Evolutionary conservation across 2,329 filamentous ascomycete species (phyloP), one percentile per base, ranked within the genome.

Genomic region (Aspergillus terreus): DNA sequence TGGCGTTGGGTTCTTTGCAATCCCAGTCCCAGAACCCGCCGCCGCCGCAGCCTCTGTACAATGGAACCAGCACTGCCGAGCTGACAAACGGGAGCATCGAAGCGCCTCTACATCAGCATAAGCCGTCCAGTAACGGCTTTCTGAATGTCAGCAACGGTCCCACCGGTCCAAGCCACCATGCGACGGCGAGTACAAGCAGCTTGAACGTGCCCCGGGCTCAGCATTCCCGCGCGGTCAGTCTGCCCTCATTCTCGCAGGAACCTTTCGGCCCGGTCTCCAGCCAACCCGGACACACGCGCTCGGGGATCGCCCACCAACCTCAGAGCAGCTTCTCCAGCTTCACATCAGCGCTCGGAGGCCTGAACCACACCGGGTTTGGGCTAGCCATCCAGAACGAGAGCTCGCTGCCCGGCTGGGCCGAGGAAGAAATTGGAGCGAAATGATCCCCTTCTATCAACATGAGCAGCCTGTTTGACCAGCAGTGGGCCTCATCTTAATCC

Each of bases 151-250:
- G 75, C 35, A 81, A 77, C 60, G 71, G 74, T 43, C 60, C 86
- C 2, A 89, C 85, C 1, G 86, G 92, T 54, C 87, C 87, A 41
- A 87, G 88, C 6, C 81, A 95, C 35, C 80, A 94, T 46, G 87
- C 88, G 27, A 65, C 66, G 2, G 88, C 89, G 2, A 83, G 83
- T 47, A 85, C 82, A 51, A 73, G 71, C 54, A 75, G 69, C 58
- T 67, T 82, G 49, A 80, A 74, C 49, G 74, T 76, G 50, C 77
- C 76, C 42, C 78, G 81, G 51, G 78, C 79, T 41, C 80, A 81
- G 57, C 84, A 87, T 66, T 92, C 84, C 65, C 86, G 94, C 35
- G 91, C 94, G 32, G 90, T 96, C 53, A 96, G 91, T 68, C 77
- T 99, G 64, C 94, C 94, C 1, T 83, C 82, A 5, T 86, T 86